Conservation (phyloP, 2,329 filamentous ascomycete genomes). For the Chaetomium globosum region DNA sequence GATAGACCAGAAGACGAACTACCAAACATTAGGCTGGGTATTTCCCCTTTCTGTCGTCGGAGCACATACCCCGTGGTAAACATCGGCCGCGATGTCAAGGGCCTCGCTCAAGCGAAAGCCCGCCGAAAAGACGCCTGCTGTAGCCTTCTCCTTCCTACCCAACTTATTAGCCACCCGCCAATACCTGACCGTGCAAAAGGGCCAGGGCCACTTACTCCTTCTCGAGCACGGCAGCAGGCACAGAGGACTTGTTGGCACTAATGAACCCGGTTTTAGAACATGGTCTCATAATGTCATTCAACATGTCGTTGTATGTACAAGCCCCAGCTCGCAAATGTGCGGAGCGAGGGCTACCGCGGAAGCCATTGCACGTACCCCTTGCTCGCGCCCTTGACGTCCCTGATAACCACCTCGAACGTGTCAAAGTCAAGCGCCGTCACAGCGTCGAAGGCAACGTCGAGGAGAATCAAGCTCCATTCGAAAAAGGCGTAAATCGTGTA, state of each 20-base stretch:
- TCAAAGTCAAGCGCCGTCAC: constrained; percentile 91
- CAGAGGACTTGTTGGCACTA: constrained; percentile 53
- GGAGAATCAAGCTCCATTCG: constrained; percentile 92
- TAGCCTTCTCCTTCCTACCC: constrained; percentile 73
- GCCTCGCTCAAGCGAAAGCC: constrained; percentile 74
- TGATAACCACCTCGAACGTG: constrained; percentile 82
- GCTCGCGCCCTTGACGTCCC: constrained; percentile 84
- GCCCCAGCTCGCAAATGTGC: constrained; percentile 20
- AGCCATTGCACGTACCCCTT: constrained; percentile 99
- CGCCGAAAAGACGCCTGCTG: constrained; percentile 68
- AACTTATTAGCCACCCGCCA: constrained; percentile 20
- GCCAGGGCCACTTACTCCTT: constrained; percentile 67
- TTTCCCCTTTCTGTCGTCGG: not conserved
- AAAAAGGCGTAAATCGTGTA: constrained; percentile 98
- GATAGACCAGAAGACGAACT: constrained; percentile 96
- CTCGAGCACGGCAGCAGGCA: constrained; percentile 59
- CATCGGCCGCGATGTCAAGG: constrained; percentile 80
- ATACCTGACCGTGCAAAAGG: not conserved
- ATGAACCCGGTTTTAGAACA: constrained; percentile 47
- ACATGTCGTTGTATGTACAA: constrained; percentile 41
- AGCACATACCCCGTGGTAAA: constrained; percentile 80
- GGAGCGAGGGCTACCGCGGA: constrained; percentile 68
- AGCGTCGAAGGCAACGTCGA: constrained; percentile 95
- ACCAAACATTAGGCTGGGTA: constrained; percentile 24
- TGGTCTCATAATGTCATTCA: constrained; percentile 34